Evolutionary conservation across 768 basidiomycete genomes (phyloP).

Genomic region (Coprinopsis cinerea): DNA sequence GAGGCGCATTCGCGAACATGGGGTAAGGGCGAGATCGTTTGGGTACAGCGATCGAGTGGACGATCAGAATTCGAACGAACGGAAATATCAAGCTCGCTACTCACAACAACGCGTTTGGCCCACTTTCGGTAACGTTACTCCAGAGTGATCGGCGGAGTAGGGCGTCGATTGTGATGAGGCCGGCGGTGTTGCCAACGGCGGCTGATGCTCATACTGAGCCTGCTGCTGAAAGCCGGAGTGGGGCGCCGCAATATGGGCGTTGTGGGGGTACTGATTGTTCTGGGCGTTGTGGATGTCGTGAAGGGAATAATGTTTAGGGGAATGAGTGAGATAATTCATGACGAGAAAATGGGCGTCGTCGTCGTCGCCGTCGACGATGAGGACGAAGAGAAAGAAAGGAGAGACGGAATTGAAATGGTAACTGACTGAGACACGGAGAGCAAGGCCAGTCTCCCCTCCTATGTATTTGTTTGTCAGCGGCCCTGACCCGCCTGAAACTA

Average conservation of each 20-base stretch:
- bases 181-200: slow-evolving; percentile 12
- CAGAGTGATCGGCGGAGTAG: slow-evolving; percentile 31
- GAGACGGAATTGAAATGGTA: too few species aligned
- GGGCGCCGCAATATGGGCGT: slow-evolving; percentile 5
- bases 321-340: slow-evolving; percentile 5
- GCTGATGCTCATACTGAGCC: neutral
- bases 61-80: slow-evolving; percentile 27
- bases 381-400: neutral
- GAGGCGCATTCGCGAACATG: slow-evolving; percentile 17
- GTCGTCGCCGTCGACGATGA: slow-evolving; percentile 4
- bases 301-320: slow-evolving; percentile 11
- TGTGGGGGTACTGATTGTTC: slow-evolving; percentile 10
- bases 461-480: too few species aligned
- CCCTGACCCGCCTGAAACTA: too few species aligned
- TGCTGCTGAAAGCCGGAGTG: slow-evolving; percentile 4
- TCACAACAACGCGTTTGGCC: slow-evolving; percentile 75
- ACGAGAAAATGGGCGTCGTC: neutral
- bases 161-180: slow-evolving; percentile 21
- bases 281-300: slow-evolving; percentile 12
- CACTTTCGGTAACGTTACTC: slow-evolving; percentile 43
- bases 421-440: slow-evolving; percentile 7
- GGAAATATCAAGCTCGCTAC: slow-evolving; percentile 32
- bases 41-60: slow-evolving; percentile 27
- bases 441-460: too few species aligned
- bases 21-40: slow-evolving; percentile 19